Evolutionary conservation across 2,329 filamentous ascomycete species (phyloP).

Genomic region (Triangularia verruculosa): DNA sequence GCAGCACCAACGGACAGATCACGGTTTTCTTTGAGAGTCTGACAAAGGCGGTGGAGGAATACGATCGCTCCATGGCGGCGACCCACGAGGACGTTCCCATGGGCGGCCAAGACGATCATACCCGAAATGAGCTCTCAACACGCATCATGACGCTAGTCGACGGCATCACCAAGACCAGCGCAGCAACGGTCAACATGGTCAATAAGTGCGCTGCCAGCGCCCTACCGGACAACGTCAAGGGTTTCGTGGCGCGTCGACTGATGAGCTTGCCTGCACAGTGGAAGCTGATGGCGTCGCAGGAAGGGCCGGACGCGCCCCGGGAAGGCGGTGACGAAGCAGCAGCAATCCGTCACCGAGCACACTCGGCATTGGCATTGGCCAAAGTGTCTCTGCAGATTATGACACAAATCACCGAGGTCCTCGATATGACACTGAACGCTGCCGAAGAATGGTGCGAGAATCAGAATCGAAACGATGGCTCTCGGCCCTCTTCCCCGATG

Average conservation of each 20-base stretch:
- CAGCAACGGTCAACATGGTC: constrained; percentile 78
- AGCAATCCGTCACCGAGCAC: constrained; percentile 57
- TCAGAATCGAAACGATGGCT: constrained; percentile 52
- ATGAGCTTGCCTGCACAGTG: constrained; percentile 82
- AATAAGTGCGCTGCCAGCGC: constrained; percentile 90
- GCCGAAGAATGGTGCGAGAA: constrained; percentile 89
- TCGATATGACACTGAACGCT: constrained; percentile 84
- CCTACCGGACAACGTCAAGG: constrained; percentile 80
- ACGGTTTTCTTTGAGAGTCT: constrained; percentile 71
- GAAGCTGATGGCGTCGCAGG: constrained; percentile 54
- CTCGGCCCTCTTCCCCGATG: constrained; percentile 10
- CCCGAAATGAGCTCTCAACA: constrained; percentile 51
- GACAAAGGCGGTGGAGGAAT: constrained; percentile 74
- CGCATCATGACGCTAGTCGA: constrained; percentile 71
- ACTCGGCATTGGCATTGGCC: constrained; percentile 79
- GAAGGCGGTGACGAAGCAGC: constrained; percentile 41
- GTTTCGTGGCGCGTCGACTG: constrained; percentile 79
- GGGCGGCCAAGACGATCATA: constrained; percentile 26
- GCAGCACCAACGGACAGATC: constrained; percentile 78
- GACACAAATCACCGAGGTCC: constrained; percentile 79
- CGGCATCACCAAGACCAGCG: constrained; percentile 75
- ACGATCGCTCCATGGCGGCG: constrained; percentile 49
- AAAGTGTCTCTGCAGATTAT: constrained; percentile 94
- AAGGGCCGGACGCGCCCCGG: constrained; percentile 28
- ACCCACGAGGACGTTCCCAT: constrained; percentile 25